phyloP scores from a whole-genome alignment of 2,329 filamentous ascomycete genomes.

The Xylariaceae sp. region DNA sequence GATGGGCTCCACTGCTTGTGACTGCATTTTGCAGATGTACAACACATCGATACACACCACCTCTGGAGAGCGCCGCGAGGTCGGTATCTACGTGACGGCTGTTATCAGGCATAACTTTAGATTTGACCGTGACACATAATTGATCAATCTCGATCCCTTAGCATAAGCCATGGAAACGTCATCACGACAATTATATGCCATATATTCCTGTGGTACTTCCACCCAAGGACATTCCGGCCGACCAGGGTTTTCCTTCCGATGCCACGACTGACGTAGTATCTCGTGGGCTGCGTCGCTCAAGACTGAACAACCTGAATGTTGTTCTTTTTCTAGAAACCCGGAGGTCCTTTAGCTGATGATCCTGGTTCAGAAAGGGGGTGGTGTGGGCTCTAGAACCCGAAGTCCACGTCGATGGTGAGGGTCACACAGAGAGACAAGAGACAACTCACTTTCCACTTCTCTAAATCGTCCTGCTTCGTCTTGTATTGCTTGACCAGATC shows the following conservation, averaged over 20 bases:
- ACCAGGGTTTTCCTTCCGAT: constrained; percentile 3
- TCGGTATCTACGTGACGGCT: constrained; percentile 25
- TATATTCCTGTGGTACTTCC: constrained; percentile 1
- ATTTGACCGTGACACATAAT: constrained; percentile 17
- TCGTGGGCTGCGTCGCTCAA: constrained; percentile 33
- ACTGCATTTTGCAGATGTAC: constrained; percentile 36
- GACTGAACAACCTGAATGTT: constrained; percentile 84
- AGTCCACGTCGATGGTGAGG: constrained; percentile 1
- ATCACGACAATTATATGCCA: background rate
- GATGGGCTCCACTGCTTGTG: constrained; percentile 33
- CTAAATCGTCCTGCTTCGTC: constrained; percentile 87
- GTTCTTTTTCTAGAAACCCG: constrained; percentile 69
- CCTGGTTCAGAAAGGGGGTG: constrained; percentile 4
- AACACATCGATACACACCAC: constrained; percentile 43
- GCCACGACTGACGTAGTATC: no score
- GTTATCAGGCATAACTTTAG: constrained; percentile 17
- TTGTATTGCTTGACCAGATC: constrained; percentile 97
- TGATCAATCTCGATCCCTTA: constrained; percentile 22
- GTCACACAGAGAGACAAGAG: constrained; percentile 4
- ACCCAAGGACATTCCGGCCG: constrained; percentile 6
- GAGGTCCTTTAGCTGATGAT: constrained; percentile 18
- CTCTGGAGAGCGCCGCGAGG: constrained; percentile 22
- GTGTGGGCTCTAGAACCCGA: constrained; percentile 12
- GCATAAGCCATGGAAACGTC: constrained; percentile 9
- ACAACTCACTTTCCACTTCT: constrained; percentile 91